Evolutionary conservation across 2,329 filamentous ascomycete species (phyloP), one percentile per base, ranked within the genome.

Genomic region (Diaporthe batatas): DNA sequence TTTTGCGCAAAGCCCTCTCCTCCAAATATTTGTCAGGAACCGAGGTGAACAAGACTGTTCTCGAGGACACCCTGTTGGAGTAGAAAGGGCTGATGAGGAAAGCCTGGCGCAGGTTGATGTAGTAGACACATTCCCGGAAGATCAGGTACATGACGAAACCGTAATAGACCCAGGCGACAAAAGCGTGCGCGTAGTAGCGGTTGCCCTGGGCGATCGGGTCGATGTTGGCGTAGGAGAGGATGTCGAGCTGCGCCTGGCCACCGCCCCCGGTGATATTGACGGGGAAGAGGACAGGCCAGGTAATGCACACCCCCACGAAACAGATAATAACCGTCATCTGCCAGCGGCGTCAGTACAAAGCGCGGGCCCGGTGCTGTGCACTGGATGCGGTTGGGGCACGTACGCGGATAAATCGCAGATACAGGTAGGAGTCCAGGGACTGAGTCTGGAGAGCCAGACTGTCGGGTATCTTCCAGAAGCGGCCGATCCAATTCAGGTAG

Each of bases 71-170:
- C 72, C 95, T 93, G 78, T 92, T 92, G 69, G 94, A 89, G 80
- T 97, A 97, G 62, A 93, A 86, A 14, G 95, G 94, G 14, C 94
- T 95, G 71, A 97, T 89, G 53, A 97, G 90, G 83, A 97, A 98
- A 0, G 96, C 96, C 83, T 98, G 96, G 75, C 95, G 93, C 68
- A 98, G 84, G 79, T 97, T 97, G 85, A 98, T 93, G 83, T 94
- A 97, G 87, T 92, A 98, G 77, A 98, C 93, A 80, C 91, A 92
- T 82, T 98, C 96, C 72, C 96, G 90, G 71, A 95, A 93, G 75
- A 98, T 90, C 79, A 94, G 92, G 83, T 94, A 96, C 81, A 98
- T 92, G 76, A 98, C 88, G 80, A 98, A 98, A 58, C 90, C 90
- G 81, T 93, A 95, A 83, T 94, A 98, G 65, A 95, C 82, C 90